phyloP scores from a whole-genome alignment of 2,329 filamentous ascomycete species.

The Gnomoniopsis sp. region DNA sequence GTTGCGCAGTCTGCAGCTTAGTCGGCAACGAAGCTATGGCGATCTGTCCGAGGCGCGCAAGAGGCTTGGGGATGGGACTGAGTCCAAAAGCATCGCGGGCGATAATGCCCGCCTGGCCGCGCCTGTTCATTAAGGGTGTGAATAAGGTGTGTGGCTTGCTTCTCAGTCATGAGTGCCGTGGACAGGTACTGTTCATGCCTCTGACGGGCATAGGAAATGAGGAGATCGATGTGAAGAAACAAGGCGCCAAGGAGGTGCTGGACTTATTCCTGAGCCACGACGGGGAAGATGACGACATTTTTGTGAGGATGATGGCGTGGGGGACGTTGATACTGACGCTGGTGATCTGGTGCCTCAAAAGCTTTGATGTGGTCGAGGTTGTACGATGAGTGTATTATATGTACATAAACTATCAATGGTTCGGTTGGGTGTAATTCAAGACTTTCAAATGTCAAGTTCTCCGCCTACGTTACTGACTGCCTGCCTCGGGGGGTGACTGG shows the following conservation, averaged over 20 bases:
- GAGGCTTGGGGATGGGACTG: conserved; percentile 11
- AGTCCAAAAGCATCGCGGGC: conserved; percentile 6
- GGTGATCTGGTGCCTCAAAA: conserved; percentile 10
- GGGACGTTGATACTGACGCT: conserved; percentile 2
- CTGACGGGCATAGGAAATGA: background rate
- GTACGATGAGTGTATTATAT: background rate
- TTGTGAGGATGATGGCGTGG: conserved; percentile 15
- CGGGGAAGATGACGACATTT: conserved; percentile 11
- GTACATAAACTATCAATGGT: background rate
- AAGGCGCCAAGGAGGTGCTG: conserved; percentile 8
- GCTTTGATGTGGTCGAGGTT: background rate
- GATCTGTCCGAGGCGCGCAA: conserved; percentile 16
- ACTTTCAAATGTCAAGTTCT: background rate
- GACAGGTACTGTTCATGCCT: conserved; percentile 2
- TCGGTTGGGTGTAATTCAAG: background rate
- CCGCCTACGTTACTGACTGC: background rate
- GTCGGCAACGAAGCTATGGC: conserved; percentile 16
- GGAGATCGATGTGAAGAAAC: background rate
- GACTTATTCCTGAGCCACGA: background rate
- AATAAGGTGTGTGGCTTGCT: background rate
- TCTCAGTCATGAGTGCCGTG: background rate
- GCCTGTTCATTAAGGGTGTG: conserved; percentile 14
- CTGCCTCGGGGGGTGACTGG: background rate
- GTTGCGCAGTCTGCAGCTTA: conserved; percentile 17
- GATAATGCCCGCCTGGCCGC: conserved; percentile 14